Conservation (phyloP, 176 grass and related monocot genomes). For the Bonia amplexicaulis region DNA sequence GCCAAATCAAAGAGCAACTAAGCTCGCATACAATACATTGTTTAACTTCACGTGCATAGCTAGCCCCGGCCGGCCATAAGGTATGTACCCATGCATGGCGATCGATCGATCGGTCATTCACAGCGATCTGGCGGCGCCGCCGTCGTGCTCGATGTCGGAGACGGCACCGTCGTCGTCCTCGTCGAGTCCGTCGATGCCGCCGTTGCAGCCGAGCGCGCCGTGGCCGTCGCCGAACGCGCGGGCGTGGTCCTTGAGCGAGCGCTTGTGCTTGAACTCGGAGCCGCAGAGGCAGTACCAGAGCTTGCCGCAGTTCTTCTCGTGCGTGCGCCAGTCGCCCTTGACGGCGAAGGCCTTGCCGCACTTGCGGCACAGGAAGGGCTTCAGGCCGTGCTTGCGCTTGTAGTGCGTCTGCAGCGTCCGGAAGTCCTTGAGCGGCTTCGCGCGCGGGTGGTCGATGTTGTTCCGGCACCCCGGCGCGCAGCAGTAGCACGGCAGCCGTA, state of each 20-base stretch:
- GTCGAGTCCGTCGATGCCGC: background rate
- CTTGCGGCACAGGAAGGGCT: conserved; percentile 92
- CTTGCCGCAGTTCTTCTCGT: conserved; percentile 98
- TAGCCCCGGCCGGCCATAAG: background rate
- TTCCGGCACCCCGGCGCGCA: conserved; percentile 79
- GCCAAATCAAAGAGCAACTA: background rate
- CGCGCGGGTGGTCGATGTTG: conserved; percentile 90
- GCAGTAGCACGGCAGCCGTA: conserved; percentile 92
- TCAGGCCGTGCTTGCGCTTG: conserved; percentile 85
- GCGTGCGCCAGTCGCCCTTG: conserved; percentile 93
- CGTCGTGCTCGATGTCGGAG: conserved; percentile 48
- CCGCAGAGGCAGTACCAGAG: conserved; percentile 85
- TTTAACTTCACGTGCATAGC: background rate
- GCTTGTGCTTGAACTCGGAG: conserved; percentile 84
- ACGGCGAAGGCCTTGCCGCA: conserved; percentile 93
- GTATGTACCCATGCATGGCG: background rate
- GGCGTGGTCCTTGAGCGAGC: conserved; percentile 76
- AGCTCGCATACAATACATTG: background rate
- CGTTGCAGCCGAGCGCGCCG: conserved; percentile 25
- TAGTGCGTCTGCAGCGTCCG: conserved; percentile 98
- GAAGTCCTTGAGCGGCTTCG: conserved; percentile 96
- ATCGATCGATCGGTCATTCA: background rate
- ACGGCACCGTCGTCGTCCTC: conserved; percentile 47
- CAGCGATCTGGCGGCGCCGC: background rate
- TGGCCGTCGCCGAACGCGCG: conserved; percentile 64